Percentiles rank a stretch among this genome's conserved stretches.
Evolutionary conservation across 441 rosid genomes (phyloP).

Genomic region (Euphorbia celastroides): DNA sequence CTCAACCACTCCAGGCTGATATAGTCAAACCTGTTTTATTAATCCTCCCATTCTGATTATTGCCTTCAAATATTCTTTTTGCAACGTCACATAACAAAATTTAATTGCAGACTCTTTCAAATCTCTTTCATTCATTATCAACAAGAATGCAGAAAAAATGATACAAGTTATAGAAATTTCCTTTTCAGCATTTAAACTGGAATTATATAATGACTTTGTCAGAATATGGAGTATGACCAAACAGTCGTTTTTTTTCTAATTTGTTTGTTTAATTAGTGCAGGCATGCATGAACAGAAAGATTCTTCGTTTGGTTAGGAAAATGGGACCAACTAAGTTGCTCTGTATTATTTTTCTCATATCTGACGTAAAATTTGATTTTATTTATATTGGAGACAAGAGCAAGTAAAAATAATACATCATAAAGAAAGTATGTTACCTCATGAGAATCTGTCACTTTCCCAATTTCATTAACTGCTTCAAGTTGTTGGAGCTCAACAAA

Average conservation of each 20-base stretch:
- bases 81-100: too few species aligned
- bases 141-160: background rate
- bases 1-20: background rate
- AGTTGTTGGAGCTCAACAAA: background rate
- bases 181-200: background rate
- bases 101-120: too few species aligned
- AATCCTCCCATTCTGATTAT: background rate
- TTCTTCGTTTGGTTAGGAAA: conserved; percentile 3
- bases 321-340: background rate
- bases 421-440: background rate
- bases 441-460: background rate
- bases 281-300: background rate
- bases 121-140: background rate
- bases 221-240: too few species aligned
- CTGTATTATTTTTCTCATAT: background rate
- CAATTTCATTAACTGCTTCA: background rate
- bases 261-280: background rate
- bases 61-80: background rate
- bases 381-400: background rate
- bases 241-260: background rate
- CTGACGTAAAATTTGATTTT: background rate
- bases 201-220: background rate
- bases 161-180: background rate
- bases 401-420: conserved; percentile 10
- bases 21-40: background rate